Evolutionary conservation across 2,329 filamentous ascomycete species (phyloP).

Genomic region (Apiospora marii): DNA sequence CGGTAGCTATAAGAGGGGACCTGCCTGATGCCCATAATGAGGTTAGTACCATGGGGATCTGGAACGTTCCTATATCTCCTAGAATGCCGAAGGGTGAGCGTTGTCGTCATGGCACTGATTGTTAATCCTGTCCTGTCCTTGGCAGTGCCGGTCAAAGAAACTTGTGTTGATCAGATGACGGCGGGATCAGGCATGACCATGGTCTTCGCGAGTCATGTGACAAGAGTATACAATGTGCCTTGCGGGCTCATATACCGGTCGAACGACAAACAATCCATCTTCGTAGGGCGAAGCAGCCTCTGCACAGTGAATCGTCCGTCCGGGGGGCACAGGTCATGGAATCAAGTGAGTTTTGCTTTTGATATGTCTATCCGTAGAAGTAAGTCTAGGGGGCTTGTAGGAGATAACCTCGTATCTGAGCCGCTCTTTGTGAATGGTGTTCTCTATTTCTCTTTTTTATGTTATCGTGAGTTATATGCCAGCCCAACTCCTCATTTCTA

Average conservation of each 20-base stretch:
- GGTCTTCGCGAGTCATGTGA: background rate
- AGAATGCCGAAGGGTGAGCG: background rate
- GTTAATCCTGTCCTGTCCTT: background rate
- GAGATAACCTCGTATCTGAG: background rate
- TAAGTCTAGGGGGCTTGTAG: constrained; percentile 11
- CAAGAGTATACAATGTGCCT: background rate
- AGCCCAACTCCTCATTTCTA: background rate
- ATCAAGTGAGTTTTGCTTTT: too few species aligned
- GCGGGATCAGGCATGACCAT: background rate
- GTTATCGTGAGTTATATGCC: background rate
- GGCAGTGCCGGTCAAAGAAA: background rate
- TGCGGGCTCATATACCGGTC: background rate
- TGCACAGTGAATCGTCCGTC: background rate
- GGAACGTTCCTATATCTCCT: background rate
- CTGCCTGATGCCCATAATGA: background rate
- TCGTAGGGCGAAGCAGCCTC: background rate
- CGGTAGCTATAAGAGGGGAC: background rate
- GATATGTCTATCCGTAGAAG: background rate
- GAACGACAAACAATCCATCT: background rate
- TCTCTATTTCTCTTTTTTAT: background rate
- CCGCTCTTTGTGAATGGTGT: background rate
- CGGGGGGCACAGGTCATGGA: too few species aligned
- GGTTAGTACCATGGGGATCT: background rate
- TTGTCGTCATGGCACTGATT: background rate
- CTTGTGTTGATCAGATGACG: background rate